phyloP scores from a whole-genome alignment of 305 asterid species.

The Solanum aculeatissimum region DNA sequence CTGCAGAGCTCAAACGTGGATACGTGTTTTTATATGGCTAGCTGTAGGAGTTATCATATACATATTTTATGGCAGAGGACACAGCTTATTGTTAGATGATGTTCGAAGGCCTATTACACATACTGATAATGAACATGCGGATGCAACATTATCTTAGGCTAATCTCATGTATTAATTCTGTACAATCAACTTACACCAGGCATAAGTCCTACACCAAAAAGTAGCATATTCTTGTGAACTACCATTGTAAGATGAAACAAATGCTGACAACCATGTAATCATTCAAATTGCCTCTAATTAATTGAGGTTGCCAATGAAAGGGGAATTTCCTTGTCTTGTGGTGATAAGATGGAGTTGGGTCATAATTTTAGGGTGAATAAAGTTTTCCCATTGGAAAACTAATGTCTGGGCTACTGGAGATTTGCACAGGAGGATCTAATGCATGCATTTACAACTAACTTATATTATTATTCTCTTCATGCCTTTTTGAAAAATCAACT shows the following conservation, averaged over 20 bases:
- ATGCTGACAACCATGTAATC: not conserved
- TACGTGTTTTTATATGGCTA: slow-evolving; percentile 22
- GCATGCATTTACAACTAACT: no score
- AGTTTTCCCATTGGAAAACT: not conserved
- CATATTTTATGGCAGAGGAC: slow-evolving; percentile 20
- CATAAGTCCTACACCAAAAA: not conserved
- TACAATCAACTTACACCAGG: not conserved
- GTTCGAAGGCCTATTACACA: not conserved
- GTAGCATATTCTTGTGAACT: not conserved
- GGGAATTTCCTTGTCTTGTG: not conserved
- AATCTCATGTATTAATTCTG: not conserved
- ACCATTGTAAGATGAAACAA: not conserved
- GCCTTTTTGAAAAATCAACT: no score
- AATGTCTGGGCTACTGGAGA: not conserved
- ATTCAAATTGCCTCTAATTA: not conserved
- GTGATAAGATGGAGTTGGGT: not conserved
- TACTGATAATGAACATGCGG: not conserved
- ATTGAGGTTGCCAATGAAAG: not conserved
- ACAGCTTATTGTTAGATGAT: slow-evolving; percentile 13
- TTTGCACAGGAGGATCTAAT: no score
- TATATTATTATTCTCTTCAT: no score
- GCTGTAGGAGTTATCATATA: slow-evolving; percentile 17
- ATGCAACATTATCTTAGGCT: not conserved
- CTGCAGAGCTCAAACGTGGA: slow-evolving; percentile 22
- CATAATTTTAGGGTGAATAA: not conserved